A percentile compares a stretch with the other conserved stretches of the same genome.
These are phyloP conservation scores for Vitellaria paradoxa DNA, from an alignment of 179 eudicot genomes.

Conservation along the genomic window DNA sequence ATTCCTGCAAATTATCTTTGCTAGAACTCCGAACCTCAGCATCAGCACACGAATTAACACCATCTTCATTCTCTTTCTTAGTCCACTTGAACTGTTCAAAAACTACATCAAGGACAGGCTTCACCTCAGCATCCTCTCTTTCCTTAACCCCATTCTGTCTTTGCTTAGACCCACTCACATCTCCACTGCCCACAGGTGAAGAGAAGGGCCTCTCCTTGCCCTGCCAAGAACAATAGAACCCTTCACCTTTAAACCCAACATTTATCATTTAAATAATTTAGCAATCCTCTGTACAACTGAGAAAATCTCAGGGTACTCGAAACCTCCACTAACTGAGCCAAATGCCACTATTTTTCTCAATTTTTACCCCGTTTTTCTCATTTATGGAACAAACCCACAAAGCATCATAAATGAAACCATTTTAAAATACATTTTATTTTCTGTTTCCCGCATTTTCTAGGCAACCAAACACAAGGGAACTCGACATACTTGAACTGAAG, in stretches of 20 bases:
- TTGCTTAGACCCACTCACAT: slow-evolving; percentile 5
- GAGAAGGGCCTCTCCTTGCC: slow-evolving; percentile 31
- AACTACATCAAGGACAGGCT: slow-evolving; percentile 24
- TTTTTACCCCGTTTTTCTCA: not conserved
- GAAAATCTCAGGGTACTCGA: not conserved
- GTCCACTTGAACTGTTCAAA: slow-evolving; percentile 32
- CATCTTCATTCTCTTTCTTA: slow-evolving; percentile 7
- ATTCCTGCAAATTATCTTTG: slow-evolving; percentile 11
- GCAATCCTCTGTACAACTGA: not conserved
- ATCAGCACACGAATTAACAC: slow-evolving; percentile 1
- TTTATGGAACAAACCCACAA: not conserved
- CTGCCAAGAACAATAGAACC: slow-evolving; percentile 22
- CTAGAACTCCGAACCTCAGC: slow-evolving; percentile 11
- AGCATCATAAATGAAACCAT: not conserved
- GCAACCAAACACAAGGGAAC: not conserved
- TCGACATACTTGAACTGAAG: slow-evolving; percentile 22
- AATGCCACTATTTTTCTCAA: not conserved
- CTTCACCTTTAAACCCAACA: not conserved
- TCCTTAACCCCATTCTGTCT: slow-evolving; percentile 8
- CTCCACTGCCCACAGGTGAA: slow-evolving; percentile 15
- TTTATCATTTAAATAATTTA: not conserved
- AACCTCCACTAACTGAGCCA: not conserved
- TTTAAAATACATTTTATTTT: not conserved
- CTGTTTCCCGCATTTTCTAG: not conserved
- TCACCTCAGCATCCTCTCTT: slow-evolving; percentile 21